Percentiles rank a stretch among this genome's conserved stretches.
These are phyloP conservation scores for Geosmithia putterillii DNA, from an alignment of 2,329 filamentous ascomycete species.

Conservation along the genomic window DNA sequence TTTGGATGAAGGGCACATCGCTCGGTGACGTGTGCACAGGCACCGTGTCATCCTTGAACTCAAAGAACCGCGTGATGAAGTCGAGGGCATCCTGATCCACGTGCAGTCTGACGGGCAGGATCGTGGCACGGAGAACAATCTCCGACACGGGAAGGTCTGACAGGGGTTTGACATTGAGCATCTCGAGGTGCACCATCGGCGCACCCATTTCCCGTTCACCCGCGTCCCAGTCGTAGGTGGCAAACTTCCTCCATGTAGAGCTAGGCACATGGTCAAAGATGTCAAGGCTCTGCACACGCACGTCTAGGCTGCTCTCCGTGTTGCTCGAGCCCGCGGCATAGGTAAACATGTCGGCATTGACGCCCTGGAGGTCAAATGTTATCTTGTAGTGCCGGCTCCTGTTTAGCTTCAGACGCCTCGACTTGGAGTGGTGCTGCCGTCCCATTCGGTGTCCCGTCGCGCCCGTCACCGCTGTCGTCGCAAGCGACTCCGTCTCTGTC, in stretches of 20 bases:
- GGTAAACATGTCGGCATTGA: conserved; percentile 69
- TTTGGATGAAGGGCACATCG: conserved; percentile 77
- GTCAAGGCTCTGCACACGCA: conserved; percentile 72
- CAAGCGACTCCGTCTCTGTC: conserved; percentile 83
- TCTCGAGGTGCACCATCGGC: conserved; percentile 81
- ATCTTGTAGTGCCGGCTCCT: conserved; percentile 91
- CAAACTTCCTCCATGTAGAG: conserved; percentile 97
- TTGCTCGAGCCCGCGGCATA: conserved; percentile 69
- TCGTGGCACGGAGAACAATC: conserved; percentile 65
- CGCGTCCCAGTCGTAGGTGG: conserved; percentile 80
- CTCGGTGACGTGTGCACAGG: conserved; percentile 45
- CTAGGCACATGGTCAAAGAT: conserved; percentile 90
- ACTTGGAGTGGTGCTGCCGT: conserved; percentile 25
- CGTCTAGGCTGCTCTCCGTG: conserved; percentile 76
- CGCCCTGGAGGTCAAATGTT: conserved; percentile 79
- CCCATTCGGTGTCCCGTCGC: conserved; percentile 36
- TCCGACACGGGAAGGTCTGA: conserved; percentile 78
- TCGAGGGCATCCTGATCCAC: conserved; percentile 96
- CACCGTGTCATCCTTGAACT: conserved; percentile 74
- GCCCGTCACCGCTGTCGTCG: conserved; percentile 58
- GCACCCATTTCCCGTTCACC: conserved; percentile 77
- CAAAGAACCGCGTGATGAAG: conserved; percentile 94
- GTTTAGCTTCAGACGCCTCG: conserved; percentile 59
- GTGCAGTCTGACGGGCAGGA: conserved; percentile 80
- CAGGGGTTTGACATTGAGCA: conserved; percentile 79